phyloP scores from a whole-genome alignment of 306 rosid species.

The Quercus agrifolia region DNA sequence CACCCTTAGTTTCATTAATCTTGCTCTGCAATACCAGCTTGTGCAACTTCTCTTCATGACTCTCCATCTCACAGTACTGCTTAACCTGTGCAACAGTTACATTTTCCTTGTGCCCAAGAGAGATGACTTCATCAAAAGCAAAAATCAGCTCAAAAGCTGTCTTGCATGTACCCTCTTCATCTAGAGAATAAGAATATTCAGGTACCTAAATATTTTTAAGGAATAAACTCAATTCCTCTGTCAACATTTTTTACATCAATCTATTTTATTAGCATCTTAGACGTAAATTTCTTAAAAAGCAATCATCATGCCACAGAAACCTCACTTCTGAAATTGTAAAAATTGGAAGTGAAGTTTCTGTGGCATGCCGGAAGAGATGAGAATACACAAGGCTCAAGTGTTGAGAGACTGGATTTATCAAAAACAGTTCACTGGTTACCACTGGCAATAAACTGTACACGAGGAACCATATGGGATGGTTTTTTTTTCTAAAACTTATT shows the following conservation, averaged over 20 bases:
- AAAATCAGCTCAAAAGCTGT: conserved; percentile 89
- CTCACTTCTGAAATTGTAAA: background rate
- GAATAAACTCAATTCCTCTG: conserved; percentile 22
- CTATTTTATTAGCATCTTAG: background rate
- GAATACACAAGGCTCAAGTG: background rate
- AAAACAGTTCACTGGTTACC: no score
- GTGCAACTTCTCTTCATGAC: conserved; percentile 98
- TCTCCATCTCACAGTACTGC: conserved; percentile 94
- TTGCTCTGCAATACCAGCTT: conserved; percentile 90
- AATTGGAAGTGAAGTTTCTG: background rate
- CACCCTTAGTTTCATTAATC: conserved; percentile 93
- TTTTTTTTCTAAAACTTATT: no score
- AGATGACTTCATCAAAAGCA: conserved; percentile 93
- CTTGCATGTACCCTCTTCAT: conserved; percentile 89
- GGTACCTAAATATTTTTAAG: conserved; percentile 75
- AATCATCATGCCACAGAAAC: background rate
- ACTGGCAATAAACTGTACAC: no score
- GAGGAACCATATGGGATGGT: no score
- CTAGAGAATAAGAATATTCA: conserved; percentile 81
- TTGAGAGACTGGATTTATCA: no score
- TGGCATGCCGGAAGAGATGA: no score
- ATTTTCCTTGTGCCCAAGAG: conserved; percentile 93
- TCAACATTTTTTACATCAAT: background rate
- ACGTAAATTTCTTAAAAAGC: background rate
- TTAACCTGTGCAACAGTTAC: conserved; percentile 85